Evolutionary conservation across 352 stramenopile species (phyloP), one percentile per base, ranked within the genome.

Genomic region (Peronospora farinosa): DNA sequence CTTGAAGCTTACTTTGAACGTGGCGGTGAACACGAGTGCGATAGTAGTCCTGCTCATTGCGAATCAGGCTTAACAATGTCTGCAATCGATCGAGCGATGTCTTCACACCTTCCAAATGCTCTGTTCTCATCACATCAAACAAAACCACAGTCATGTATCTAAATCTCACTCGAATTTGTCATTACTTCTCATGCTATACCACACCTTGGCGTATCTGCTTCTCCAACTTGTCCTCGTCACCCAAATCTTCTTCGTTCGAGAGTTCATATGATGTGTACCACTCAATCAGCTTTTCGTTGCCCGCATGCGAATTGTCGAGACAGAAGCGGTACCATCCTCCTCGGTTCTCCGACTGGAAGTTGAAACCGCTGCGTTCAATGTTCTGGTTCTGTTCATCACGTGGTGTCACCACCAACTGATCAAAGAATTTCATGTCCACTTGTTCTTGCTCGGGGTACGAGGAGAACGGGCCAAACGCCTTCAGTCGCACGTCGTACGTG

Each of bases 311-410:
- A 60, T 92, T 92, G 57, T 84, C 71, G 13, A 92, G 54, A 42
- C 81, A 92, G 38, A 90, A 92, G 64, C 86, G 86, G 67, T 92
- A 92, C 72, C 77, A 92, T 17, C 81, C 81, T 37, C 78, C 78
- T 43, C 78, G 78, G 56, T 90, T 76, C 63, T 92, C 81, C 51
- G 78, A 85, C 39, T 90, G 72, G 50, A 90, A 92, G 60, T 92
- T 92, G 57, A 92, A 92, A 37, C 78, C 81, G 53, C 84, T 92
- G 53, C 87, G 78, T 60, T 90, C 74, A 40, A 90, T 62, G 60
- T 90, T 79, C 48, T 90, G 86, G 51, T 60, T 85, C 19, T 48
- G 48, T 40, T 84, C 72, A 32, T 86, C 71, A 40, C 68, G 72
- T 53, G 70, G 56, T 6, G 76, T 90, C 19, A 60, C 63, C 51